A percentile compares a stretch with the other conserved stretches of the same genome.
Conservation (phyloP, 176 grass and related monocot species). For the Melocanna baccifera region DNA sequence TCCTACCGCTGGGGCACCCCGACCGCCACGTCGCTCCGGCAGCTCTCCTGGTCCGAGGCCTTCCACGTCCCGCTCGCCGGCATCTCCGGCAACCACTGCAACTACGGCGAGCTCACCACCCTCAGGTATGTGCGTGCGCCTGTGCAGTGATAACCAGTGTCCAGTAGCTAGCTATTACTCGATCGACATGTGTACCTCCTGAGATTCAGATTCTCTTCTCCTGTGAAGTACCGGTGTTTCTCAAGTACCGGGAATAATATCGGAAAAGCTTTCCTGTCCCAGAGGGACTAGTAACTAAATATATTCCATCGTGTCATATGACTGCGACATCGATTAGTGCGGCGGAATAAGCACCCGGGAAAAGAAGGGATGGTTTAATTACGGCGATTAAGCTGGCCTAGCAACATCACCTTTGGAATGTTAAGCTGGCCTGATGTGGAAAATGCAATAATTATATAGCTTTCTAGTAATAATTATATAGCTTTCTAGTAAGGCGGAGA, state of each 20-base stretch:
- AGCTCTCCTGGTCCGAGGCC: constrained; percentile 88
- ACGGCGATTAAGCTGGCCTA: neutral
- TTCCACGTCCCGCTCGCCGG: constrained; percentile 61
- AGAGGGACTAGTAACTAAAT: neutral
- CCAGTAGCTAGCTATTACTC: neutral
- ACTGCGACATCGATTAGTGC: neutral
- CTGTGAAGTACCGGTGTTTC: neutral
- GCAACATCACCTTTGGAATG: neutral
- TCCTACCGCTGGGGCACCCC: constrained; percentile 73
- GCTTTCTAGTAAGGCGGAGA: neutral
- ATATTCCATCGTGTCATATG: constrained; percentile 6
- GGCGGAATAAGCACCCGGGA: neutral
- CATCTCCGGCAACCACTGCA: constrained; percentile 35
- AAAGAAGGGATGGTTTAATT: neutral
- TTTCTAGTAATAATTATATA: neutral
- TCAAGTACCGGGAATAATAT: constrained; percentile 28
- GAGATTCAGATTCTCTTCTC: neutral
- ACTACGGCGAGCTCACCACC: constrained; percentile 53
- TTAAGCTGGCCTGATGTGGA: neutral
- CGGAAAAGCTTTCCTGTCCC: neutral
- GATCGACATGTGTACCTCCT: neutral
- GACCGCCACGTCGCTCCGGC: constrained; percentile 37
- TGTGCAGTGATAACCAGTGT: neutral
- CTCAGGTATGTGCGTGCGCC: constrained; percentile 45
- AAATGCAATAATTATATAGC: neutral